A percentile compares a stretch with the other conserved stretches of the same genome.
Conservation (phyloP, 441 rosid species). For the Corymbia citriodora region DNA sequence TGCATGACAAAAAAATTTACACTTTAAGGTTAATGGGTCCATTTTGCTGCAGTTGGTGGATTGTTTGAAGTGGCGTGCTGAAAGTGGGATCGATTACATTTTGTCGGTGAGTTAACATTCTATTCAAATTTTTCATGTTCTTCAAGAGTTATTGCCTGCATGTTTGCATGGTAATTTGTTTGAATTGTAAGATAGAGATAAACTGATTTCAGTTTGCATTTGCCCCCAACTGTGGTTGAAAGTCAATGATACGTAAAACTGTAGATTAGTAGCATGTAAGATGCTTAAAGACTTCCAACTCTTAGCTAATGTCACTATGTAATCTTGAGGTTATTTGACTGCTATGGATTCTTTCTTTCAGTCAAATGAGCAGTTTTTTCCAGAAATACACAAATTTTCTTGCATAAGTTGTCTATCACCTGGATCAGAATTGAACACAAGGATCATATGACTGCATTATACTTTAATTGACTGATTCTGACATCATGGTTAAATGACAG, state of each 20-base stretch:
- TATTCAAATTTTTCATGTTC: neutral
- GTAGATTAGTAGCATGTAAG: neutral
- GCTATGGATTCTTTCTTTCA: neutral
- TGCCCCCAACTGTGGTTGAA: neutral
- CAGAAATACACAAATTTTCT: neutral
- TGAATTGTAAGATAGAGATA: neutral
- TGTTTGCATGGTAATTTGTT: neutral
- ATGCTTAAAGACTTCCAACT: neutral
- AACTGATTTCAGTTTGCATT: slow-evolving; percentile 4
- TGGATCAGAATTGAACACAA: neutral
- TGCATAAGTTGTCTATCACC: neutral
- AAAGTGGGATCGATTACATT: slow-evolving; percentile 78
- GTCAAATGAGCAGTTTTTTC: neutral
- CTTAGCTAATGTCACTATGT: neutral
- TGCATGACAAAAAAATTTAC: neutral
- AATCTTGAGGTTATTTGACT: neutral
- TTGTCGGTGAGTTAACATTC: slow-evolving; percentile 49
- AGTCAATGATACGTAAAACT: neutral
- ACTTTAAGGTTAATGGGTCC: neutral
- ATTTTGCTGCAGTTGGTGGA: slow-evolving; percentile 62
- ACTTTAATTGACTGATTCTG: neutral
- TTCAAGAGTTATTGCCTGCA: neutral
- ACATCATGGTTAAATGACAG: neutral
- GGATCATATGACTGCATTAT: neutral
- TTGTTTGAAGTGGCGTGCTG: slow-evolving; percentile 78